Base-by-base conservation (phyloP, 805 yeast genomes). In the Metschnikowia santaceciliae region DNA sequence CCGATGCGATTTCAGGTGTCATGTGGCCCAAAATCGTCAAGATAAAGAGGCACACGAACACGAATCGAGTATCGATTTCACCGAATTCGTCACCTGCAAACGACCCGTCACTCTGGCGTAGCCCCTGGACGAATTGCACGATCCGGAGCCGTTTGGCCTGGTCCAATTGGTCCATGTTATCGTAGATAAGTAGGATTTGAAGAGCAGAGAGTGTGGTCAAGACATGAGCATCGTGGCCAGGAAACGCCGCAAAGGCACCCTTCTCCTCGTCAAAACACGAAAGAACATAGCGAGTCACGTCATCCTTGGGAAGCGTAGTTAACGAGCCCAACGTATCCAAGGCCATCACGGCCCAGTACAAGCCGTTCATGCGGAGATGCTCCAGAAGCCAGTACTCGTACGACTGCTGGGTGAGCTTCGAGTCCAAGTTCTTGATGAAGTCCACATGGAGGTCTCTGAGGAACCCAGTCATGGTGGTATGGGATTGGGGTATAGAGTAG, bases 261-360 rank as follows among this genome's bases (percentile, higher is more conserved):
- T 70, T 62, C 17, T 63, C 64, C 0, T 59, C 61, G 54, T 83
- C 77, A 66, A 80, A 83, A 63, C 98, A 92, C 13, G 76, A 69
- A 59, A 80, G 49, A 3, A 92, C 88, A 64, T 84, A 94, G n/a
- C 73, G 68, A 1, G 88, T 67, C 13, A 92, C 81, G 6, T 85
- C 88, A 1, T 75, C 69, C 48, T 75, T 72, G n/a, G 83, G 75
- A 50, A 92, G 78, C 0, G 82, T 79, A 26, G 66, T 66, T 33
- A 76, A 68, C 2, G 83, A 72, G 30, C 78, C 74, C 67, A 92
- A 63, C 1, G 86, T 67, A 46, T 79, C 79, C 32, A 91, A 67
- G 0, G 97, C 90, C 15, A 87, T 85, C 2, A 89, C 72, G 0
- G 97, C 98, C 99, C 99, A 94, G 65, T 94, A 94, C 0, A 94